Conservation (phyloP, 1,284 basidiomycete species). For the Fomitopsis betulina region DNA sequence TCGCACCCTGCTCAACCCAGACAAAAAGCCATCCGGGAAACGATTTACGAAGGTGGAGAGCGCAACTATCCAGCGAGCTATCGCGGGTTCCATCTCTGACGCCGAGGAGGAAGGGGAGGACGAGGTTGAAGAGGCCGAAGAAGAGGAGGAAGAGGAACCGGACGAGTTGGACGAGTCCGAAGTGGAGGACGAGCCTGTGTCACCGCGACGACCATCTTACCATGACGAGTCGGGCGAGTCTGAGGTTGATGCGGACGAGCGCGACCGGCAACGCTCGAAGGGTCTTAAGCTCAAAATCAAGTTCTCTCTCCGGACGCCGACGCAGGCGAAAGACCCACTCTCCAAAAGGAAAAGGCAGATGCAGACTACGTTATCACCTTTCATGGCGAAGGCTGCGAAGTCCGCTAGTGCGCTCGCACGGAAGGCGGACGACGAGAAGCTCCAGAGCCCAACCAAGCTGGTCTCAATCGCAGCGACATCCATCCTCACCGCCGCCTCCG, state of each 20-base stretch:
- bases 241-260: slow-evolving; percentile 22
- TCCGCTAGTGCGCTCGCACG: neutral
- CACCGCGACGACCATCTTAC: slow-evolving; percentile 3
- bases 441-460: neutral
- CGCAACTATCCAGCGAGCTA: slow-evolving; percentile 2
- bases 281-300: slow-evolving; percentile 38
- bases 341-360: slow-evolving; percentile 10
- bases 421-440: neutral
- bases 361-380: slow-evolving; percentile 19
- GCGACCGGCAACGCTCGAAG: slow-evolving; percentile 22
- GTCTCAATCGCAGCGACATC: slow-evolving; percentile 1
- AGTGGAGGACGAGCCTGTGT: slow-evolving; percentile 2
- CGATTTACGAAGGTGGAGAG: slow-evolving; percentile 8
- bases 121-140: slow-evolving; percentile 3
- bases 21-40: slow-evolving; percentile 29
- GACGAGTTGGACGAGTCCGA: slow-evolving; percentile 9
- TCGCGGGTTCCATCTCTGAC: slow-evolving; percentile 7
- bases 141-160: slow-evolving; percentile 13
- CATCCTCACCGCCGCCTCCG: slow-evolving; percentile 2
- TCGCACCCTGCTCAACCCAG: slow-evolving; percentile 62
- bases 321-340: slow-evolving; percentile 3
- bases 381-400: slow-evolving; percentile 6
- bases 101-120: slow-evolving; percentile 7
- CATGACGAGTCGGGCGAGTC: slow-evolving; percentile 25
- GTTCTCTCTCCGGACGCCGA: slow-evolving; percentile 23